These are phyloP conservation scores for Spirogloea muscicola DNA, from an alignment of 139 green algal genomes.

Conservation along the genomic window DNA sequence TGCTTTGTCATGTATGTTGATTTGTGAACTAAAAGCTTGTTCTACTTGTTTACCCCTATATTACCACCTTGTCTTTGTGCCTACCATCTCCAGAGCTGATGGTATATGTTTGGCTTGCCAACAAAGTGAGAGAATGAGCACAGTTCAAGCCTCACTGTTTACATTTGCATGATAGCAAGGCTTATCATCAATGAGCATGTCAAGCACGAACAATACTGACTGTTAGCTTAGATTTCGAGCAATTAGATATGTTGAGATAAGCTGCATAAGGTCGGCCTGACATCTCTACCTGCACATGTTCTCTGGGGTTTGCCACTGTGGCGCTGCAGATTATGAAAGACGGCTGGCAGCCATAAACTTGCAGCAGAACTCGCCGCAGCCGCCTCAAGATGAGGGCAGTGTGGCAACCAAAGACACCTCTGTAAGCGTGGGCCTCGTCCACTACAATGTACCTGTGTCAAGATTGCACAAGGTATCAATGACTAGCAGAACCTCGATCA, in stretches of 20 bases:
- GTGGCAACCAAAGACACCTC: conserved; percentile 88
- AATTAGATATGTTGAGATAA: neutral
- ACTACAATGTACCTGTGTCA: conserved; percentile 76
- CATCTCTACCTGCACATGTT: conserved; percentile 54
- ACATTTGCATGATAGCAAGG: no score
- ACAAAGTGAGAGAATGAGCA: no score
- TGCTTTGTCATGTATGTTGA: neutral
- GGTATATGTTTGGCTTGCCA: no score
- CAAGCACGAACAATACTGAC: neutral
- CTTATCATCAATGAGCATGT: neutral
- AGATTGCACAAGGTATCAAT: no score
- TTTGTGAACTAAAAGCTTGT: neutral
- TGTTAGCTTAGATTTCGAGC: neutral
- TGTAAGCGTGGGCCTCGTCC: conserved; percentile 80
- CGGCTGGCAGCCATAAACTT: conserved; percentile 51
- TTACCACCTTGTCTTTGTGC: no score
- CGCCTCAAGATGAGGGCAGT: conserved; percentile 78
- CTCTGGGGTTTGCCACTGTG: conserved; percentile 80
- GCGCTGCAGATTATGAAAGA: conserved; percentile 72
- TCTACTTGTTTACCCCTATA: no score
- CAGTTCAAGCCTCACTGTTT: no score
- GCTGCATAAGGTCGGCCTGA: no score
- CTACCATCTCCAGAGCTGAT: no score
- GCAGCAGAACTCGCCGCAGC: conserved; percentile 63
- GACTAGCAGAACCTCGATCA: no score